Evolutionary conservation across 768 basidiomycete species (phyloP).

Genomic region (Naganishia antarctica): DNA sequence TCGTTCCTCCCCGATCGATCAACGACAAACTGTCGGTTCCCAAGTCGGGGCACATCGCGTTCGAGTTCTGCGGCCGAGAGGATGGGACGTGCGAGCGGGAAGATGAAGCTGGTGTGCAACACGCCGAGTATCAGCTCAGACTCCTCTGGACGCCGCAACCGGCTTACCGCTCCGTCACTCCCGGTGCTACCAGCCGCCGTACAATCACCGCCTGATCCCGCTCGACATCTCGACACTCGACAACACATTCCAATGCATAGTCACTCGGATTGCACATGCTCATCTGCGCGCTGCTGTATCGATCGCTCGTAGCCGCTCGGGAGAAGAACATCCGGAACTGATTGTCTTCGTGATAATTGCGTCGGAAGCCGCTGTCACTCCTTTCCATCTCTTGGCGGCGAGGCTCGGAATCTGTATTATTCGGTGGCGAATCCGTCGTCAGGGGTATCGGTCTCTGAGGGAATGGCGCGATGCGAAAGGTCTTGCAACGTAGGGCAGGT

Average conservation of each 20-base stretch:
- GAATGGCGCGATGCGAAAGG: neutral
- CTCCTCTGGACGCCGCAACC: slow-evolving; percentile 49
- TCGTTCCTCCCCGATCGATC: neutral
- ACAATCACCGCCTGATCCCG: slow-evolving; percentile 18
- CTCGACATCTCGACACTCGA: slow-evolving; percentile 5
- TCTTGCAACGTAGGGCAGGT: slow-evolving; percentile 61
- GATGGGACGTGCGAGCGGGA: slow-evolving; percentile 56
- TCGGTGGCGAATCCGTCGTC: neutral
- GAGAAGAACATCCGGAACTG: neutral
- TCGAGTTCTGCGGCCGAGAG: neutral
- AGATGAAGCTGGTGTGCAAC: slow-evolving; percentile 36
- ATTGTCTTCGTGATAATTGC: neutral
- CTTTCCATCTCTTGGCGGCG: neutral
- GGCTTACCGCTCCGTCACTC: slow-evolving; percentile 71
- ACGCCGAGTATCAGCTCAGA: neutral
- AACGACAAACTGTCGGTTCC: slow-evolving; percentile 12
- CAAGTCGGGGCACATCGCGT: slow-evolving; percentile 2
- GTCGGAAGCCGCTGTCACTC: slow-evolving; percentile 10
- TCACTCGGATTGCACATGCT: slow-evolving; percentile 13
- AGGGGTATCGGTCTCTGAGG: too few species aligned
- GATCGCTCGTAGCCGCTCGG: neutral
- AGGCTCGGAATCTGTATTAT: neutral
- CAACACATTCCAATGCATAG: slow-evolving; percentile 19
- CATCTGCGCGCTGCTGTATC: slow-evolving; percentile 11
- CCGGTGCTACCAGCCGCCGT: slow-evolving; percentile 71